Percentiles rank a stretch among this genome's conserved stretches.
phyloP scores from a whole-genome alignment of 345 rosid species.

The Hibiscus syriacus region DNA sequence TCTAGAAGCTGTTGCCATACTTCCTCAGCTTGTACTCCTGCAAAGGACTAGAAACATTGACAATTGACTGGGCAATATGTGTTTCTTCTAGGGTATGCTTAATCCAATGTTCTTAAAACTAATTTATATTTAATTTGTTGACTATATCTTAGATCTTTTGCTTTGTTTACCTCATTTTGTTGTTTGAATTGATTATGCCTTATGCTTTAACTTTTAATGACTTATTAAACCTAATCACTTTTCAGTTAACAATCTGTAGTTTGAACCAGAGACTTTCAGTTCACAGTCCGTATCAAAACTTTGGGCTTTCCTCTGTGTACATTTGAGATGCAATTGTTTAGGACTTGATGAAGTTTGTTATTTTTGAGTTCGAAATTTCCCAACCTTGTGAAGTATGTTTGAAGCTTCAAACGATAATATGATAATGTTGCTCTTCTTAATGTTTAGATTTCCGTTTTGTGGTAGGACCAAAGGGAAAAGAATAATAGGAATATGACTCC shows the following conservation, averaged over 20 bases:
- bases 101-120: neutral
- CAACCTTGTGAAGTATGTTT: neutral
- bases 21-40: conserved; percentile 76
- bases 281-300: neutral
- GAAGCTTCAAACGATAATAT: neutral
- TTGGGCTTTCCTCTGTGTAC: neutral
- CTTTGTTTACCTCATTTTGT: neutral
- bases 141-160: neutral
- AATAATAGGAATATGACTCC: neutral
- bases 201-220: neutral
- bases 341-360: neutral
- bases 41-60: conserved; percentile 79
- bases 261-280: neutral
- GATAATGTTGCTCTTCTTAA: neutral
- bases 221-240: neutral
- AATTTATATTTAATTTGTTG: neutral
- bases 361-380: neutral
- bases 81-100: conserved; percentile 73
- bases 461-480: neutral
- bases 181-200: neutral
- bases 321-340: neutral
- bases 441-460: neutral
- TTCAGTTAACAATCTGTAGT: neutral
- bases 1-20: conserved; percentile 79
- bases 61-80: conserved; percentile 74